phyloP scores from a whole-genome alignment of 208 protist genomes.

The Trypanosoma cruzi region DNA sequence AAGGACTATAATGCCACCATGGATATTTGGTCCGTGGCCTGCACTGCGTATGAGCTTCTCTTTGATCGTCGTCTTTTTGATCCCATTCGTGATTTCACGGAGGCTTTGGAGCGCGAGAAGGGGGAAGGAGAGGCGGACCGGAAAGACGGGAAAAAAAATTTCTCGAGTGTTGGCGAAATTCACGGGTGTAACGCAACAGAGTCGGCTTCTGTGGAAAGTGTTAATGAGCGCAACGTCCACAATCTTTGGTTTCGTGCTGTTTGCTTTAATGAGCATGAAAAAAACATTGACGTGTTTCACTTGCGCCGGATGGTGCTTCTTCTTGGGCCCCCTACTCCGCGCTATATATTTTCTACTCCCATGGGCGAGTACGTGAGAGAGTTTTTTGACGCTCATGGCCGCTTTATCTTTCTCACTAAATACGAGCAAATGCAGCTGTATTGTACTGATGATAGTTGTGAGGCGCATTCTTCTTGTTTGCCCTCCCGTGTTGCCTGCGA shows the following conservation, averaged over 20 bases:
- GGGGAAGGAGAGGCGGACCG: background rate
- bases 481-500: background rate
- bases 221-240: no score
- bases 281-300: slow-evolving; percentile 55
- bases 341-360: slow-evolving; percentile 33
- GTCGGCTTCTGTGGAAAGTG: slow-evolving; percentile 7
- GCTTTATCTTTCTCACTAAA: slow-evolving; percentile 44
- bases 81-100: slow-evolving; percentile 19
- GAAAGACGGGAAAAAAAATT: background rate
- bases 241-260: slow-evolving; percentile 9
- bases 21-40: slow-evolving; percentile 82
- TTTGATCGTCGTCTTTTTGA: slow-evolving; percentile 72
- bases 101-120: background rate
- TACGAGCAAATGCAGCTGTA: slow-evolving; percentile 35
- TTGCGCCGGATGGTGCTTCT: slow-evolving; percentile 57
- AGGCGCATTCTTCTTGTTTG: background rate
- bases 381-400: slow-evolving; percentile 50
- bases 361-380: slow-evolving; percentile 44
- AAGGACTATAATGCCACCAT: slow-evolving; percentile 51
- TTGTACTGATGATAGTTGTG: slow-evolving; percentile 18
- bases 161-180: background rate
- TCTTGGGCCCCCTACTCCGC: slow-evolving; percentile 49
- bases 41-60: slow-evolving; percentile 83
- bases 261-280: slow-evolving; percentile 45
- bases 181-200: background rate